Base-by-base conservation (phyloP, 495 filamentous ascomycete species). In the Saxophila tyrrhenica region DNA sequence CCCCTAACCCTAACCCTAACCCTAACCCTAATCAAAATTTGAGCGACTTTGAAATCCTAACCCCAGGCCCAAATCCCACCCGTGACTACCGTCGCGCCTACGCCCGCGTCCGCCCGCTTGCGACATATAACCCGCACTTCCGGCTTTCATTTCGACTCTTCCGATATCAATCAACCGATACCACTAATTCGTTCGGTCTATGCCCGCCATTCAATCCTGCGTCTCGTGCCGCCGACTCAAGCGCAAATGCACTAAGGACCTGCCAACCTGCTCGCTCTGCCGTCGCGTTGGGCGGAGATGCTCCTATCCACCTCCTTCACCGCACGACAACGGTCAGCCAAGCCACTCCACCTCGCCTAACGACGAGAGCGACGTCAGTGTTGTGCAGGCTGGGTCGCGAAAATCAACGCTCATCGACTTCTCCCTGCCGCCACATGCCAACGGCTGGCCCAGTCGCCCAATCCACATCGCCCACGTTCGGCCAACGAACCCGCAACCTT, bases 201-300 rank as follows among this genome's bases (percentile, higher is more conserved):
- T n/a, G n/a, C n/a, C n/a, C 16, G 35, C 35, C 9, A 39, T 16
- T 39, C 35, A 39, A 39, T 52, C 50, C 25, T 52, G 50, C 21
- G 17, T 39, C 21, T 11, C 25, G 9, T 52, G 50, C 32, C 50
- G 50, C 16, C 13, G 32, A 17, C 50, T 52, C 13, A 52, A 52
- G 38, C 13, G 50, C 11, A 52, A 52, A 42, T 52, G 50, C 38
- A 41, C 50, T 3, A 52, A 52, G 38, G 50, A 42, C 10, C 11
- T 42, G 24, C 50, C 50, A 43, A 5, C 16, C 22, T 52, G 50
- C 22, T 52, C 50, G 32, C 50, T 52, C n/a, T 52, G 50, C 22
- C 11, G 15, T 15, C 11, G 50, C 10, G 32, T 42, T 8, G 50
- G 50, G 10, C 24, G 50, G 3, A 21, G 5, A 7, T 52, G 50